phyloP scores from a whole-genome alignment of 2,329 filamentous ascomycete genomes.

The Penicillium aurantiogriseum region DNA sequence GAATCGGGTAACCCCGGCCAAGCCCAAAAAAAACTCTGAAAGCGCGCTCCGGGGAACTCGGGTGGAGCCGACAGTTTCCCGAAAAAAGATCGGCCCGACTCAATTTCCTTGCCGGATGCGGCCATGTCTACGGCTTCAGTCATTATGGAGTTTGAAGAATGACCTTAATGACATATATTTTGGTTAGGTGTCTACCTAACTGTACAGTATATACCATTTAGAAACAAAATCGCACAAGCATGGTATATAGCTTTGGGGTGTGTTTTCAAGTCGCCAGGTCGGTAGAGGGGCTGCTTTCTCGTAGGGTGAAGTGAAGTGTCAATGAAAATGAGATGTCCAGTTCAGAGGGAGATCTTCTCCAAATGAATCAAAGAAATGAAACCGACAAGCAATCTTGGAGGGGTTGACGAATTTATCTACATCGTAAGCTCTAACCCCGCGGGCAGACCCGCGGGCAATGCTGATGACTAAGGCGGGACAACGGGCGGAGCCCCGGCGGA shows the following conservation, averaged over 20 bases:
- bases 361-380: neutral
- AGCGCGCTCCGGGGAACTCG: constrained; percentile 3
- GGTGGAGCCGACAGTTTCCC: constrained; percentile 8
- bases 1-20: neutral
- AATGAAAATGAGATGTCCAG: neutral
- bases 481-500: neutral
- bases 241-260: neutral
- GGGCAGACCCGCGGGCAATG: neutral
- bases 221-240: neutral
- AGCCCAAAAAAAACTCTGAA: constrained; percentile 8
- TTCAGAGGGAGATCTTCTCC: neutral
- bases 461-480: constrained; percentile 4
- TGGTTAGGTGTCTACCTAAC: neutral
- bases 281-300: neutral
- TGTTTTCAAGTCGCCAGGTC: neutral
- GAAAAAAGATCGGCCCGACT: constrained; percentile 3
- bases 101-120: neutral
- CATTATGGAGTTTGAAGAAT: too few species aligned
- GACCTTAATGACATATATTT: neutral
- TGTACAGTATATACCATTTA: too few species aligned
- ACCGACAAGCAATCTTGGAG: too few species aligned
- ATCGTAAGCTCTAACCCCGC: neutral
- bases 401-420: neutral
- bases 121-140: neutral
- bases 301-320: neutral